Base-by-base conservation (phyloP, 345 rosid species). In the Syzygium jambos region DNA sequence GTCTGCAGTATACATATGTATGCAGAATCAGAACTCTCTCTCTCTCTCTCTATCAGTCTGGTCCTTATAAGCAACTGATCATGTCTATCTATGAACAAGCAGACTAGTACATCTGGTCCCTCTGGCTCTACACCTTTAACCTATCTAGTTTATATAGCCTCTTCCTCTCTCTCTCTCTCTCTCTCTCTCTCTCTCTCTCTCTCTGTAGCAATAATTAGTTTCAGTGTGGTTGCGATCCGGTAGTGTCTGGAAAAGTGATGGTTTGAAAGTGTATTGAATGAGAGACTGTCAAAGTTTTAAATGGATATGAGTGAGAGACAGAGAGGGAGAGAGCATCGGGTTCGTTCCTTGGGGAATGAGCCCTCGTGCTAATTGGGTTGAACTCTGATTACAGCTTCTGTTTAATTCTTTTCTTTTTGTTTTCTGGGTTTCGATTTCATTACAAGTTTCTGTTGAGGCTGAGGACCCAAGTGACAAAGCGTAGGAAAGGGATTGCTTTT, bases 211-310 rank as follows among this genome's bases (percentile, higher is more conserved):
- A 94, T 92, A 88, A 93, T 89, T 90, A 94, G 94, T 88, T 87
- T 89, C 91, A 91, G 92, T 55, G 89, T 63, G 87, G 91, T 89
- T 89, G 91, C 88, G 94, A 93, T 91, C 89, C 86, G 94, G 90
- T 94, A 85, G 90, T 92, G 94, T 94, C 93, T 91, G 94, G 89
- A 90, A 93, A 94, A 92, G 93, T 90, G 92, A 89, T 85, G 94
- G 91, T 90, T 92, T 90, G 91, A 92, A 92, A 89, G 89, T 90
- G 90, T 78, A 89, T 91, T 91, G 91, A 94, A 90, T 90, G 90
- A 87, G 88, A 87, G 85, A 89, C 91, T 89, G 93, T 93, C 93
- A 78, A 86, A 90, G 88, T 89, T 89, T 89, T 46, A 89, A 91
- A 87, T 85, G 84, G 51, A 84, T 43, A 61, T 25, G 25, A 51